Base-by-base conservation (phyloP, 306 rosid genomes). In the Ceratonia siliqua region DNA sequence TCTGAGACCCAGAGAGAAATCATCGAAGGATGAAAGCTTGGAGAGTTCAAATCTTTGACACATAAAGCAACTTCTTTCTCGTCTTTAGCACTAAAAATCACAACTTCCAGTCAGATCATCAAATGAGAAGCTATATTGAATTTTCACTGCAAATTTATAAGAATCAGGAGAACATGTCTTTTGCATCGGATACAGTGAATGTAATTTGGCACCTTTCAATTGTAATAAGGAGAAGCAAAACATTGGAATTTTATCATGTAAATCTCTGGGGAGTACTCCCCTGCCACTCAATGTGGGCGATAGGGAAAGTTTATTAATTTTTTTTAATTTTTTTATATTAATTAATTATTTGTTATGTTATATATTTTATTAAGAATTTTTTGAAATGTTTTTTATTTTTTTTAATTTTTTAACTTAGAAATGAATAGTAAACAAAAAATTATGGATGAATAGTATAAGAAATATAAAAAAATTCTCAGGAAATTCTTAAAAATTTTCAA, bases 1-100 rank as follows among this genome's bases (percentile, higher is more conserved):
- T 95, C 93, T 1, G 79, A 73, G 77, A 95, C 87, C 99, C 98
- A 95, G 18, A 89, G 77, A 69, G 88, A 85, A 50, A 95, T 85
- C 91, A 95, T 89, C 11, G 92, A 83, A 13, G 99, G 84, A 82
- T 92, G 90, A 88, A 86, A 92, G 85, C 86, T 82, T 10, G 94
- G 99, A 56, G 94, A 78, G 68, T 89, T 85, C 85, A 95, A 76
- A 0, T 92, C 99, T 82, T 70, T 89, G 32, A 95, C 72, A 68
- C 99, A 92, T 17, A 75, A 28, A 17, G 83, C 93, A 43, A 95
- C 88, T 83, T 92, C 99, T 2, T 81, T 85, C 71, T 77, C 86
- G 36, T 95, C 99, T 70, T 87, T 81, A 54, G 98, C 99, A 87
- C 99, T 95, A 87, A 38, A 81, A 78, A 74, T 38, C 58, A 69